Evolutionary conservation across 169 alveolate genomes (phyloP).

Genomic region (Cryptosporidium viatorum): DNA sequence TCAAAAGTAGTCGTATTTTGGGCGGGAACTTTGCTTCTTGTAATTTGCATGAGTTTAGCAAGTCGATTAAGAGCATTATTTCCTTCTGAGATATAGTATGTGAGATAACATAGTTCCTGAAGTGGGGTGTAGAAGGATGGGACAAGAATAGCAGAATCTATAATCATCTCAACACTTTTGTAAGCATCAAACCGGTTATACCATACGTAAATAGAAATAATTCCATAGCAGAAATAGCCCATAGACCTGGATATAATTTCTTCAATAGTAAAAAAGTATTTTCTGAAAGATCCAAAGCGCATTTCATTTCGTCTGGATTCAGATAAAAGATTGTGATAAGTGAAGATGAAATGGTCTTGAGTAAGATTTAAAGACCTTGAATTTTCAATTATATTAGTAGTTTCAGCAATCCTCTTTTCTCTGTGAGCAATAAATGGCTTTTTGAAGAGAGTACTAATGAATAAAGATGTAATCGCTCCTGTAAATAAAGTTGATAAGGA

Average conservation of each 20-base stretch:
- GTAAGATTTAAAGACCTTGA: constrained; percentile 58
- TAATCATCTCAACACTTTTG: constrained; percentile 67
- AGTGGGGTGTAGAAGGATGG: constrained; percentile 68
- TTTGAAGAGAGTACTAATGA: constrained; percentile 52
- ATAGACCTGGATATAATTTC: constrained; percentile 63
- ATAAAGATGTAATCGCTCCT: constrained; percentile 19
- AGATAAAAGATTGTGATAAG: constrained; percentile 22
- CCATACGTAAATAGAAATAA: constrained; percentile 56
- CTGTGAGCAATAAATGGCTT: constrained; percentile 67
- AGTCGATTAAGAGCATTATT: constrained; percentile 58
- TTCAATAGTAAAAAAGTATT: constrained; percentile 61
- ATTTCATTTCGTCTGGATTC: constrained; percentile 54
- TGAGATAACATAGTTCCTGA: constrained; percentile 42
- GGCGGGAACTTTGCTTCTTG: not conserved
- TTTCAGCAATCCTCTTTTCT: constrained; percentile 62
- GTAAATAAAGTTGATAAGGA: constrained; percentile 12
- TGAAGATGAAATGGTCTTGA: constrained; percentile 43
- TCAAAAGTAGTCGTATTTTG: not conserved
- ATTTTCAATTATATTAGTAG: constrained; percentile 34
- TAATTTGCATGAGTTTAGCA: constrained; percentile 20
- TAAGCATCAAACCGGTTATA: constrained; percentile 13
- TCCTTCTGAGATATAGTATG: constrained; percentile 66
- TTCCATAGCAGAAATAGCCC: constrained; percentile 48
- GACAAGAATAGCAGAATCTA: constrained; percentile 55
- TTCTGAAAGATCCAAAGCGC: constrained; percentile 62